Base-by-base conservation (phyloP, 345 rosid genomes). In the Psidium guajava region DNA sequence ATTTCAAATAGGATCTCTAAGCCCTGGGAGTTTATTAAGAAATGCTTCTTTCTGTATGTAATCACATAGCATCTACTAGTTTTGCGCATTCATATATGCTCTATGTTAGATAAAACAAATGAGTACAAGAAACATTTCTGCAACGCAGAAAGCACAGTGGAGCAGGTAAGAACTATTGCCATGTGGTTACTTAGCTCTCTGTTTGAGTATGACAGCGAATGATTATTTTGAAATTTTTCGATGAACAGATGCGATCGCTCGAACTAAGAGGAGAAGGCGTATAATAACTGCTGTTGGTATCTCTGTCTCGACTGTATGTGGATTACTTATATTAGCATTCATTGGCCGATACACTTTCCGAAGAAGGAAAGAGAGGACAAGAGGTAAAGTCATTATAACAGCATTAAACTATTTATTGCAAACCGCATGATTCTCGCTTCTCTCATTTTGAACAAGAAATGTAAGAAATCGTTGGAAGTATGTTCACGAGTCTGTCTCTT, bases 191-290 rank as follows among this genome's bases (percentile, higher is more conserved):
- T 54, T 6, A 83, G 59, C 58, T 83, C 18, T 55, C 22, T 55
- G 59, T 56, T 83, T 25, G 21, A 83, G 44, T 32, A 18, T 40
- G 50, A 83, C 10, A 12, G 49, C 69, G 6, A 11, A 55, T 18
- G 61, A 42, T 83, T 24, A 58, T 12, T 49, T n/a, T 14, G 82
- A 36, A 32, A 42, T 1, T 53, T 53, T 54, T 54, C 9, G 52
- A 75, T 86, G 53, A 55, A 0, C 85, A 86, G 86, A 83, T 54
- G 83, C 83, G 14, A 40, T 86, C 54, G 83, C 80, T 75, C 82
- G 55, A 47, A 81, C 57, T n/a, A 83, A 83, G 88, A 86, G 83
- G 80, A 86, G 50, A 49, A 73, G 83, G 51, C 83, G 32, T 7
- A 16, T 83, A 28, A 49, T 6, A 53, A 18, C 24, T 4, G 32